Evolutionary conservation across 306 rosid species (phyloP).

Genomic region (Canavalia ensiformis): DNA sequence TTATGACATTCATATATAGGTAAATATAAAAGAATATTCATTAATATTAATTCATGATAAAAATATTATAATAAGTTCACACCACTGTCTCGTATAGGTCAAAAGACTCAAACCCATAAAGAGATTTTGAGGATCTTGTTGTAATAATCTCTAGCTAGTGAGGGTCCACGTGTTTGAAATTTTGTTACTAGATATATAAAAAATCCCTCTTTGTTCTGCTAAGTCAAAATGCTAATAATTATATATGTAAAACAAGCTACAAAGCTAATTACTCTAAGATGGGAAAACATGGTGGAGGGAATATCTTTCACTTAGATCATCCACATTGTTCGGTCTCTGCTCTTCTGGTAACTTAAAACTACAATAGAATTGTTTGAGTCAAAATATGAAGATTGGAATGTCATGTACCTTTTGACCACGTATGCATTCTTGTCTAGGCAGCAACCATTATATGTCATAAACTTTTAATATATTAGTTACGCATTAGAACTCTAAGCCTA

Average conservation of each 20-base stretch:
- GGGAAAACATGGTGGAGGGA: constrained; percentile 44
- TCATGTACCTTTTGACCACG: constrained; percentile 32
- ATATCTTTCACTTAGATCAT: constrained; percentile 45
- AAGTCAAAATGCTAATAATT: constrained; percentile 53
- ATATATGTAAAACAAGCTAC: background rate
- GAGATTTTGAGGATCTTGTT: constrained; percentile 49
- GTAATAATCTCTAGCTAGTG: constrained; percentile 37
- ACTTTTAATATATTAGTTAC: background rate
- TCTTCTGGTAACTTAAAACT: constrained; percentile 24
- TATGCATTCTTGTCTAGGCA: background rate
- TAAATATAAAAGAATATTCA: too few relatives aligned
- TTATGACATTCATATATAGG: background rate
- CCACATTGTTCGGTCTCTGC: constrained; percentile 48
- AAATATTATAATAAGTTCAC: too few relatives aligned
- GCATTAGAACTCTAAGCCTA: constrained; percentile 11
- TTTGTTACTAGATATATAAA: constrained; percentile 44
- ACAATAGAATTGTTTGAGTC: constrained; percentile 35
- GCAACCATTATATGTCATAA: background rate
- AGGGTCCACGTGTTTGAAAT: constrained; percentile 55
- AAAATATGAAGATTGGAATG: constrained; percentile 34
- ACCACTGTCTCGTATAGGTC: constrained; percentile 1
- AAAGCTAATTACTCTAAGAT: background rate
- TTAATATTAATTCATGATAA: too few relatives aligned
- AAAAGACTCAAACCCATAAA: constrained; percentile 39
- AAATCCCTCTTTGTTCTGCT: constrained; percentile 26